phyloP scores from a whole-genome alignment of 306 rosid species.

The Begonia loranthoides region DNA sequence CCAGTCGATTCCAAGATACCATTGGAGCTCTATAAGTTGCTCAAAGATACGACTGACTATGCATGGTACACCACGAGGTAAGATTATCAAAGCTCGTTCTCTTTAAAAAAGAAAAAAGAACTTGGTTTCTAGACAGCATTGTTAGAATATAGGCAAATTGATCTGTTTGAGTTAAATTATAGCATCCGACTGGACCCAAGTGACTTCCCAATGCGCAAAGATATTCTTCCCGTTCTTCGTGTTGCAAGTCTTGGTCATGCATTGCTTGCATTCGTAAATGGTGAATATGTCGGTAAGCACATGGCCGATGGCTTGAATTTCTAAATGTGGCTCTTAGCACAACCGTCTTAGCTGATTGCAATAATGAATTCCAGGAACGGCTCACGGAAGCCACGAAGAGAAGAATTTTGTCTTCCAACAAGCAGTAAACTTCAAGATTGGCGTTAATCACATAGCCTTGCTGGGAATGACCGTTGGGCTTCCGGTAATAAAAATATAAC shows the following conservation, averaged over 20 bases:
- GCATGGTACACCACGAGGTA: conserved; percentile 82
- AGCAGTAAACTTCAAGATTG: conserved; percentile 22
- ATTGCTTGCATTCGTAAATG: conserved; percentile 45
- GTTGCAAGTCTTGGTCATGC: conserved; percentile 68
- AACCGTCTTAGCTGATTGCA: background rate
- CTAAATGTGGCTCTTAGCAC: too few species aligned
- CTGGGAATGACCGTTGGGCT: conserved; percentile 53
- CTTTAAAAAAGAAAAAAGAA: background rate
- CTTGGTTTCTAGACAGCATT: background rate
- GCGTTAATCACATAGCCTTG: conserved; percentile 41
- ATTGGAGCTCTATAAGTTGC: conserved; percentile 53
- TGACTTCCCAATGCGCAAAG: conserved; percentile 35
- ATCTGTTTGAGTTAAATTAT: conserved; percentile 5
- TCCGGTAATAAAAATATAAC: conserved; percentile 42
- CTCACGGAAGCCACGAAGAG: conserved; percentile 55
- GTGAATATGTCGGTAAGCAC: conserved; percentile 47
- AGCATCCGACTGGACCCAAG: conserved; percentile 34
- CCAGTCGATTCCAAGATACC: conserved; percentile 11
- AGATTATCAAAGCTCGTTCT: conserved; percentile 7
- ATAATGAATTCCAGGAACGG: conserved; percentile 23
- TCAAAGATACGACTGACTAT: conserved; percentile 66
- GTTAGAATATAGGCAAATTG: background rate
- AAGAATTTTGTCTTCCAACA: conserved; percentile 35
- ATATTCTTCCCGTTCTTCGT: conserved; percentile 33
- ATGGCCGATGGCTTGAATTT: background rate